Evolutionary conservation across 2,329 filamentous ascomycete species (phyloP), one percentile per base, ranked within the genome.

Genomic region (Metarhizium rileyi): DNA sequence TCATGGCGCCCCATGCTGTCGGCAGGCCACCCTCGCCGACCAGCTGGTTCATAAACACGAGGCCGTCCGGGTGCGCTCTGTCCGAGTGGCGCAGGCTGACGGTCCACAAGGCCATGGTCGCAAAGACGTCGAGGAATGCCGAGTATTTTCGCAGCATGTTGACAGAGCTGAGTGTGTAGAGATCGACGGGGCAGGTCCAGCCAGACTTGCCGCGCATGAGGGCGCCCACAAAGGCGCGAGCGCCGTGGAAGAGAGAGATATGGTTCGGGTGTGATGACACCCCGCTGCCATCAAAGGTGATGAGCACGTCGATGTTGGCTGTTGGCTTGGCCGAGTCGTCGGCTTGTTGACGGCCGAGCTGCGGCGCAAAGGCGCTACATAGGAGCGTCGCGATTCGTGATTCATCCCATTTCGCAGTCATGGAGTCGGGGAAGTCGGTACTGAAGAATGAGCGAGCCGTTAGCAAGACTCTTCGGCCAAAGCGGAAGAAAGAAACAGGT

Each of bases 191-290:
- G 57, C 78, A 81, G 1, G 80, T 70, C 75, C 80, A 86, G 1
- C 81, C 85, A 4, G 77, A 66, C 56, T 80, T 75, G 49, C 77
- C 77, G 46, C 77, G 76, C 66, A 84, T 80, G 46, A 95, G 75
- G 7, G 73, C 67, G 47, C 75, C 70, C 48, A 94, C 66, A 65
- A 95, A 97, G 45, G 78, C 68, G 43, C 80, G 77, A 6, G 89
- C 87, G 50, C 91, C 93, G 65, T 87, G 77, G 70, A 90, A 90
- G 8, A 97, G 79, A 5, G 90, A 90, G 55, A 87, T 86, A 71
- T 98, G 93, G 72, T 98, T 98, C 22, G 90, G 89, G 68, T 98
- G 93, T 41, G 80, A 80, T 51, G 89, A 95, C 45, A 98, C 76
- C 52, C 93, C 93, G 45, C 69, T 56, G n/a, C 68, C 63, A 70